Evolutionary conservation across 192 early-diverging fungal genomes (phyloP), one percentile per base, ranked within the genome.

Genomic region (Gigaspora rosea): DNA sequence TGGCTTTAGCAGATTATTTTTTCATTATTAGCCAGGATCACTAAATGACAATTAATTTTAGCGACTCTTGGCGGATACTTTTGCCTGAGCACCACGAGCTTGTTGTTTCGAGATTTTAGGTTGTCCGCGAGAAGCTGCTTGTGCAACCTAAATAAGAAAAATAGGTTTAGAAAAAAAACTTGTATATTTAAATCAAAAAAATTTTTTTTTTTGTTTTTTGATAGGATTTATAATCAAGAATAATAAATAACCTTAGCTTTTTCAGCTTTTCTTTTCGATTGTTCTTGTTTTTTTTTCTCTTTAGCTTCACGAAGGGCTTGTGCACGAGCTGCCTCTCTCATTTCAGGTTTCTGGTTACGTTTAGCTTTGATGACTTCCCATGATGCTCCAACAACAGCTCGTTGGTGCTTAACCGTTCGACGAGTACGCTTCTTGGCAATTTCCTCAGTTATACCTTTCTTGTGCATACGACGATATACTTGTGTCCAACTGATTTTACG

Each of bases 371-470:
- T 98, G 76, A 92, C 91, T 78, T 99, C 96, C 88, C 91, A 91
- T 77, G 96, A 93, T 73, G 94, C 94, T 88, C 97, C 97, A 72
- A 95, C 97, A 79, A 99, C 87, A 71, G 92, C 95, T 88, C 97
- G 94, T 86, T 95, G 92, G 87, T 90, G 91, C 94, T 99, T 98
- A 82, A 97, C 95, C 77, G 91, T 89, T 83, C 94, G 94, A 83
- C 92, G 90, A 64, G 93, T 91, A 84, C 94, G 92, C 94, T 98
- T 99, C 93, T 98, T 98, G 85, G 95, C 82, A 49, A 93, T 90
- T 88, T 97, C 96, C 83, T 96, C 94, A 82, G 92, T 93, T 80
- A 95, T 91, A 86, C 96, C 98, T 95, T 99, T 99, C 91, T 96
- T 95, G 92, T 98, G 94, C 83, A 96, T 90, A 88, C 95, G 96